Conservation (phyloP, 768 basidiomycete genomes). For the Lactarius hatsudake region DNA sequence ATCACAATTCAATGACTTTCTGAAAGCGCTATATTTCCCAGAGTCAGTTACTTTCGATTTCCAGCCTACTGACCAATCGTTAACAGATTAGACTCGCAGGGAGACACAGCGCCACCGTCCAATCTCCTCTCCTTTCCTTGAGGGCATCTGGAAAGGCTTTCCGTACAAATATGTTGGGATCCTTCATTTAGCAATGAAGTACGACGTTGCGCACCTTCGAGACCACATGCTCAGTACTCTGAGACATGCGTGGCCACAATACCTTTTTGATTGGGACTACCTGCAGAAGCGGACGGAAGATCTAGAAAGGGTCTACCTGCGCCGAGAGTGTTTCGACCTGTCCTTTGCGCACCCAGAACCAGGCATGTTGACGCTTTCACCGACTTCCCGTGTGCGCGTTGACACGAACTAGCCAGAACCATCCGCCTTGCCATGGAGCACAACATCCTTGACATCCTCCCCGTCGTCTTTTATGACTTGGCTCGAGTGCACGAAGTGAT, state of each 20-base stretch:
- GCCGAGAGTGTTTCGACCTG: conserved; percentile 19
- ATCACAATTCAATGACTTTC: conserved; percentile 18
- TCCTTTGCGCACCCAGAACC: conserved; percentile 25
- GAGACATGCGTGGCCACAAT: conserved; percentile 24
- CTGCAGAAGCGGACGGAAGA: conserved; percentile 24
- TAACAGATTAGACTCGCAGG: conserved; percentile 4
- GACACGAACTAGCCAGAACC: conserved; percentile 16
- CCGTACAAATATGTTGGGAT: conserved; percentile 21
- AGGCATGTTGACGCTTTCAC: conserved; percentile 12
- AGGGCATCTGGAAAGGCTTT: conserved; percentile 24
- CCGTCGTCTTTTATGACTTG: conserved; percentile 25
- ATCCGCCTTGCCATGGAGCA: conserved; percentile 24
- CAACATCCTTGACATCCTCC: conserved; percentile 24
- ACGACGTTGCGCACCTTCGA: conserved; percentile 12
- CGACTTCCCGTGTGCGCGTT: background rate
- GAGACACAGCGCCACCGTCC: conserved; percentile 21
- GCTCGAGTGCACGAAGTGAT: conserved; percentile 21
- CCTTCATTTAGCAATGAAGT: conserved; percentile 24
- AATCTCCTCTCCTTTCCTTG: conserved; percentile 23
- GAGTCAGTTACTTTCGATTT: conserved; percentile 10
- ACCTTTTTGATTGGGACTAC: conserved; percentile 22
- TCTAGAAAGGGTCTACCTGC: conserved; percentile 19
- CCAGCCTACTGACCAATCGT: too few relatives aligned
- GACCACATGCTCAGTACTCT: conserved; percentile 17
- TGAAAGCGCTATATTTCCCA: conserved; percentile 24